phyloP scores from a whole-genome alignment of 371 early-diverging fungal genomes.

The Lichtheimia hyalospora region DNA sequence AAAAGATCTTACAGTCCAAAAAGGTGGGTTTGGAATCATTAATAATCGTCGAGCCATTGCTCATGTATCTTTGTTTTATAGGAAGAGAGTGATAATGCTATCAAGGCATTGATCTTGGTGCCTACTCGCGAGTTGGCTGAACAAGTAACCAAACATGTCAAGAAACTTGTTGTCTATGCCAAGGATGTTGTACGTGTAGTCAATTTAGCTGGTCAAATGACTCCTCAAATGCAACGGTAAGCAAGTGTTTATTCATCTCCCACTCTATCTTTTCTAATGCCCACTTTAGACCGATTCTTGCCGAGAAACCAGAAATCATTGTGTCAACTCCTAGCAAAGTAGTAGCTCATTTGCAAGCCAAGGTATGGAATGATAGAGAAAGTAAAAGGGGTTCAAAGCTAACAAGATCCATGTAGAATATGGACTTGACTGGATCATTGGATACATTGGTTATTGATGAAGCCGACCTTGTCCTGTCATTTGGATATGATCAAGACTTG shows the following conservation, averaged over 20 bases:
- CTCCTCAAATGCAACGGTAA: constrained; percentile 66
- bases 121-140: constrained; percentile 97
- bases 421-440: constrained; percentile 62
- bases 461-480: constrained; percentile 91
- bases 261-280: background rate
- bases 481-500: constrained; percentile 90
- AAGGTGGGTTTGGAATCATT: constrained; percentile 38
- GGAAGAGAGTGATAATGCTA: constrained; percentile 21
- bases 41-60: background rate
- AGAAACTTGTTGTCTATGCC: constrained; percentile 74
- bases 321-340: constrained; percentile 83
- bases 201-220: constrained; percentile 71
- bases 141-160: constrained; percentile 81
- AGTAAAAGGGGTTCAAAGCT: too few relatives aligned
- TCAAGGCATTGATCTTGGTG: constrained; percentile 75
- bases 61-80: background rate
- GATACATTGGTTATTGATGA: constrained; percentile 93
- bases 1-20: constrained; percentile 80
- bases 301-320: constrained; percentile 83
- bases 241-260: background rate
- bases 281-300: constrained; percentile 68
- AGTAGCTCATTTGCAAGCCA: constrained; percentile 67
- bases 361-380: constrained; percentile 18
- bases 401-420: constrained; percentile 32
- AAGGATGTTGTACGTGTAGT: constrained; percentile 64